Evolutionary conservation across 768 basidiomycete genomes (phyloP).

Genomic region (Tricholoma bakamatsutake): DNA sequence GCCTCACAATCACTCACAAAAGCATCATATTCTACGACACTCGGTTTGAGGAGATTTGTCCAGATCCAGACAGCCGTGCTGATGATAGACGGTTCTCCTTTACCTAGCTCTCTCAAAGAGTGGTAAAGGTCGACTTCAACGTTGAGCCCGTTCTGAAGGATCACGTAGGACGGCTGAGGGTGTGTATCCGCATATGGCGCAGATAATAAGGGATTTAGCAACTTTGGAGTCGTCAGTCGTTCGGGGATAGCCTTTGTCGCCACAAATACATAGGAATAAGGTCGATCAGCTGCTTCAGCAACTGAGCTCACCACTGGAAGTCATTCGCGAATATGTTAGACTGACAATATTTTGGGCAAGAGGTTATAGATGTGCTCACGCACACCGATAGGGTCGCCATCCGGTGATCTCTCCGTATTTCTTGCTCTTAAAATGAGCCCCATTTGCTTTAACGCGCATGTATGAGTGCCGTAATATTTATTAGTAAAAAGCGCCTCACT

Average conservation of each 20-base stretch:
- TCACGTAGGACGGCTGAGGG: slow-evolving; percentile 52
- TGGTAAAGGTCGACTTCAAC: slow-evolving; percentile 64
- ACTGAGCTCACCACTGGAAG: slow-evolving; percentile 51
- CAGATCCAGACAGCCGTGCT: slow-evolving; percentile 51
- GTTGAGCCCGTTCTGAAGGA: slow-evolving; percentile 69
- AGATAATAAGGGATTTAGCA: slow-evolving; percentile 53
- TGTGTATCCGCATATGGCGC: slow-evolving; percentile 37
- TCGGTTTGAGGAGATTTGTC: slow-evolving; percentile 40
- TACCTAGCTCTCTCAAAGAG: slow-evolving; percentile 35
- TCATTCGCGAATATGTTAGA: neutral
- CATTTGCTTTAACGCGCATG: slow-evolving; percentile 32
- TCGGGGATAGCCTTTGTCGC: slow-evolving; percentile 73
- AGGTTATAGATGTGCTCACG: slow-evolving; percentile 15
- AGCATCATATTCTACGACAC: slow-evolving; percentile 44
- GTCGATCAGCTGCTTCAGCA: slow-evolving; percentile 49
- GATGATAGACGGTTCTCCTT: slow-evolving; percentile 45
- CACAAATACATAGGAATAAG: slow-evolving; percentile 61
- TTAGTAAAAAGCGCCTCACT: slow-evolving; percentile 23
- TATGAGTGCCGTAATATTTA: neutral
- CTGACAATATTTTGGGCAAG: neutral
- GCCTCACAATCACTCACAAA: slow-evolving; percentile 34
- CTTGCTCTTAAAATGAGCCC: slow-evolving; percentile 48
- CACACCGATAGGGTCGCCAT: slow-evolving; percentile 64
- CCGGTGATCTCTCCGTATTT: slow-evolving; percentile 53
- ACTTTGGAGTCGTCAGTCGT: slow-evolving; percentile 43